These are phyloP conservation scores for Wickerhamomyces kurtzmanii DNA, from an alignment of 805 yeast genomes.

Conservation along the genomic window DNA sequence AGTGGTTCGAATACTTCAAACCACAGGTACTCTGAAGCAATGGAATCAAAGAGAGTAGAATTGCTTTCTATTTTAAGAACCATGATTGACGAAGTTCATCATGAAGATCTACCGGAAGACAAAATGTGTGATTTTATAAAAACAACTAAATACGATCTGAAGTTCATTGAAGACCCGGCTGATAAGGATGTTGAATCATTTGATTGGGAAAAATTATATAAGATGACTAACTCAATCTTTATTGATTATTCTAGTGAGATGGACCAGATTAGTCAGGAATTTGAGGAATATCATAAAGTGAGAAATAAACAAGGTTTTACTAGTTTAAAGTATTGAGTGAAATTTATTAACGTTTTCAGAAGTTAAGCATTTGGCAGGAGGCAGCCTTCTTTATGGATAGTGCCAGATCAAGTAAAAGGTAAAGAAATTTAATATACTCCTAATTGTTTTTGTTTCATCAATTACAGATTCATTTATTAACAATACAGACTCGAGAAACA, in stretches of 20 bases:
- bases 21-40: too few relatives aligned
- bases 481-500: conserved; percentile 7
- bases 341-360: conserved; percentile 3
- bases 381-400: conserved; percentile 13
- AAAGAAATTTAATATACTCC: background rate
- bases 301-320: background rate
- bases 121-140: too few relatives aligned
- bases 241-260: conserved; percentile 11
- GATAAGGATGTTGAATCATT: too few relatives aligned
- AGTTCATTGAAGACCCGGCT: too few relatives aligned
- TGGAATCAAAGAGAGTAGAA: too few relatives aligned
- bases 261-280: conserved; percentile 12
- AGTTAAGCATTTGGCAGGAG: conserved; percentile 17
- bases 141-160: too few relatives aligned
- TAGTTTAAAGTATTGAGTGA: background rate
- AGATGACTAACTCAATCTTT: background rate
- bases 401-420: conserved; percentile 9
- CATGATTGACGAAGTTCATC: too few relatives aligned
- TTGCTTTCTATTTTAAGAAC: too few relatives aligned
- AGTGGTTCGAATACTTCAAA: too few relatives aligned
- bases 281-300: conserved; percentile 13
- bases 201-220: conserved; percentile 1
- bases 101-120: too few relatives aligned
- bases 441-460: background rate
- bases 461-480: background rate